Evolutionary conservation across 106 monocot species (phyloP).

Genomic region (Acorus calamus): DNA sequence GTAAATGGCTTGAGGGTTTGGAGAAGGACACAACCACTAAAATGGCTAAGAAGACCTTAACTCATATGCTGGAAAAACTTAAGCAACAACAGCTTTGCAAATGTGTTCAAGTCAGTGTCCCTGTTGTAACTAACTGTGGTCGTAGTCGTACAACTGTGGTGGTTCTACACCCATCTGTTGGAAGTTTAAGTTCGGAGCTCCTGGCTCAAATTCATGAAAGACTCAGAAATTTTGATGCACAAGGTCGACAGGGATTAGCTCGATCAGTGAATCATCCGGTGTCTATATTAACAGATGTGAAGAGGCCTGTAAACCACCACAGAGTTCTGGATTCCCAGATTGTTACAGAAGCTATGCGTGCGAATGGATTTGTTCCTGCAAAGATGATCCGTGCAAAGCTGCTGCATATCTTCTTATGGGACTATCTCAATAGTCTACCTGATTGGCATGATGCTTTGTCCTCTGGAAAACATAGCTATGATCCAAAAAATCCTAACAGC

Average conservation of each 20-base stretch:
- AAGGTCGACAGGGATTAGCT: constrained; percentile 17
- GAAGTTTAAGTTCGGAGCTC: constrained; percentile 29
- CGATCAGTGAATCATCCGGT: constrained; percentile 19
- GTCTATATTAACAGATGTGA: constrained; percentile 11
- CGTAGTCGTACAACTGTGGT: constrained; percentile 36
- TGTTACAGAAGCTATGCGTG: constrained; percentile 33
- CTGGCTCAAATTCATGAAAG: constrained; percentile 38
- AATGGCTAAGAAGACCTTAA: constrained; percentile 49
- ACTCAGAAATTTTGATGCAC: constrained; percentile 37
- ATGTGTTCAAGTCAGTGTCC: constrained; percentile 35
- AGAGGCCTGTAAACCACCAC: constrained; percentile 13
- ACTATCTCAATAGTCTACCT: constrained; percentile 33
- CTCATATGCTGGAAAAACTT: constrained; percentile 43
- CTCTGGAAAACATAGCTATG: constrained; percentile 14
- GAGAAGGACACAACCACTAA: constrained; percentile 37
- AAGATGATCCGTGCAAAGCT: constrained; percentile 86
- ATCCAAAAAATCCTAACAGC: constrained; percentile 15
- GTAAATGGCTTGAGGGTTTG: constrained; percentile 45
- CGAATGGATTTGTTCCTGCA: constrained; percentile 68
- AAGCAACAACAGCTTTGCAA: constrained; percentile 41
- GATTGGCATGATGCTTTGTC: constrained; percentile 26
- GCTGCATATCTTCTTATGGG: constrained; percentile 77
- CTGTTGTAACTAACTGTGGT: constrained; percentile 34
- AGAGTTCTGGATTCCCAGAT: constrained; percentile 11
- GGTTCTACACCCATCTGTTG: constrained; percentile 48